phyloP scores from a whole-genome alignment of 441 rosid species.

The Erysimum pusillum region DNA sequence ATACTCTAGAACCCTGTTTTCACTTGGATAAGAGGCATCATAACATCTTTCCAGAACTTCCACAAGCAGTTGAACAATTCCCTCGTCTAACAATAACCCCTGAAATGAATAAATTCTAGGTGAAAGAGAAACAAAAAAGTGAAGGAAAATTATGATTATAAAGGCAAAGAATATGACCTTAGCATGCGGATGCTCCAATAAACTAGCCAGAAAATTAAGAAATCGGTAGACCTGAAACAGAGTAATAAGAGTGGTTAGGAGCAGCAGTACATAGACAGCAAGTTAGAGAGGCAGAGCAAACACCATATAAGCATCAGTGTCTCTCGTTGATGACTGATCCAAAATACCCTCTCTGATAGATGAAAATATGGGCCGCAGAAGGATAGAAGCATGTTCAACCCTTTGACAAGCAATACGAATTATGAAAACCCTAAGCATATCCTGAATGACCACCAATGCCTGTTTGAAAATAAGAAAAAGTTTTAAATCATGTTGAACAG shows the following conservation, averaged over 20 bases:
- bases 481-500: constrained; percentile 32
- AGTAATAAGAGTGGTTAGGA: constrained; percentile 34
- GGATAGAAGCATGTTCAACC: constrained; percentile 76
- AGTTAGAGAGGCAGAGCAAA: constrained; percentile 38
- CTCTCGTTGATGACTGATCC: constrained; percentile 58
- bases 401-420: constrained; percentile 85
- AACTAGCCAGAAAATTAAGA: constrained; percentile 79
- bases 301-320: constrained; percentile 84
- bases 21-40: constrained; percentile 64
- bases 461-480: constrained; percentile 49
- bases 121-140: constrained; percentile 15
- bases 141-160: constrained; percentile 9
- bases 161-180: constrained; percentile 61
- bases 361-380: constrained; percentile 77
- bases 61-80: constrained; percentile 63
- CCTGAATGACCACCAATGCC: constrained; percentile 90
- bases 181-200: constrained; percentile 89
- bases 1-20: constrained; percentile 55
- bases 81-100: constrained; percentile 77
- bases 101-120: constrained; percentile 50
- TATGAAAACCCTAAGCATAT: constrained; percentile 95
- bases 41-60: constrained; percentile 77
- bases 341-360: constrained; percentile 65
- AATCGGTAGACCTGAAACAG: constrained; percentile 72
- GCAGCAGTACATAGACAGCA: constrained; percentile 28